Evolutionary conservation across 2,329 filamentous ascomycete species (phyloP), one percentile per base, ranked within the genome.

Genomic region (Cucurbitaria berberidis): DNA sequence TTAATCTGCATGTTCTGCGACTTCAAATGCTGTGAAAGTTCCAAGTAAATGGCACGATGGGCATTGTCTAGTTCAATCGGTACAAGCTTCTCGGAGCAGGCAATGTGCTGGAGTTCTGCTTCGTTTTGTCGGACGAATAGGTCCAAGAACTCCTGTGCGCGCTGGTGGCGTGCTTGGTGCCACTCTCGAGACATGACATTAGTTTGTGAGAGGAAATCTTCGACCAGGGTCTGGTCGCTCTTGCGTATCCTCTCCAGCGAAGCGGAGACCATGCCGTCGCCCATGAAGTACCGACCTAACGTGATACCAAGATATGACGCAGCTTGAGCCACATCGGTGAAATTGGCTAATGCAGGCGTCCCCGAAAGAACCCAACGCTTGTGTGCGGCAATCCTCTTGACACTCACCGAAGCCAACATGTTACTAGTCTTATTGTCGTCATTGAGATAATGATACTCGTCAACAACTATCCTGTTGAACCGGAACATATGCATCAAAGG

Each of bases 321-420:
- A 51, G 88, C 84, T 15, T 78, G 78, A 45, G 86, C 84, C 8
- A 89, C 76, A 56, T 87, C 83, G 1, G 80, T 78, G 60, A 86
- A 86, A 48, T 84, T 81, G 5, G 78, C 77, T 2, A 88, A 64
- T 0, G 79, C 77, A 1, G 86, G 86, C 1, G 86, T 89, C 3
- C 84, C 86, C 0, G 86, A 89, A 1, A 89, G 73, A 6, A 86
- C 76, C 86, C 86, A 89, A 48, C 80, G 80, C 35, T 81, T 84
- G 36, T 78, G 74, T 10, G 82, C 79, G 22, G 77, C 64, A 1
- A 87, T 62, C 0, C 72, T 74, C 6, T 78, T 72, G 5, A 85
- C 70, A 0, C 77, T 74, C 0, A 76, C 67, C 1, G 64, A 67
- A 1, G 64, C 53, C 1, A 66, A 21, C 21, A 56, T 44, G 19